Percentiles rank a stretch among this genome's conserved stretches.
phyloP scores from a whole-genome alignment of 306 rosid species.

The Mimosa bimucronata region DNA sequence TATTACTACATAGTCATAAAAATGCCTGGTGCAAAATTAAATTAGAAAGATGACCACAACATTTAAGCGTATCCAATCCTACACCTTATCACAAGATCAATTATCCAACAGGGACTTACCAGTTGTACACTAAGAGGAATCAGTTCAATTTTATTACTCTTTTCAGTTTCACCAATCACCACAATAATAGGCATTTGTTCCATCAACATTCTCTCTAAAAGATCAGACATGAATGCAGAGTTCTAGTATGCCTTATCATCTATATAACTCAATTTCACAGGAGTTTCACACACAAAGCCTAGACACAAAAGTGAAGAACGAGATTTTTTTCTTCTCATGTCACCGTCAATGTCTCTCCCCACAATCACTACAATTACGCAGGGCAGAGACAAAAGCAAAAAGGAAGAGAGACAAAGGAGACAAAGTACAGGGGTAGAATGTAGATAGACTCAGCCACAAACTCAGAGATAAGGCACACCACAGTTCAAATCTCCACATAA shows the following conservation, averaged over 20 bases:
- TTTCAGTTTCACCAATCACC: background rate
- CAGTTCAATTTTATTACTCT: background rate
- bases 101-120: background rate
- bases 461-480: background rate
- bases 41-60: conserved; percentile 1
- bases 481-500: background rate
- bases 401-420: background rate
- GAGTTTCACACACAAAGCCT: background rate
- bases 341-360: background rate
- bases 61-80: conserved; percentile 9
- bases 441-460: background rate
- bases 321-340: background rate
- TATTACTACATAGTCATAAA: background rate
- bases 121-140: background rate
- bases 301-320: background rate
- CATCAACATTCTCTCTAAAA: background rate
- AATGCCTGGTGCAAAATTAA: background rate
- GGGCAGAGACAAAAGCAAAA: background rate
- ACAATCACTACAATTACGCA: background rate
- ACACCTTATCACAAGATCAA: conserved; percentile 1
- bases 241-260: background rate
- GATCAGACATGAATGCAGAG: background rate
- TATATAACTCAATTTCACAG: background rate
- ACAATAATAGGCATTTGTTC: background rate
- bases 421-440: background rate